A percentile compares a stretch with the other conserved stretches of the same genome.
These are phyloP conservation scores for Leptographium lundbergii DNA, from an alignment of 2,329 filamentous ascomycete species.

Conservation along the genomic window DNA sequence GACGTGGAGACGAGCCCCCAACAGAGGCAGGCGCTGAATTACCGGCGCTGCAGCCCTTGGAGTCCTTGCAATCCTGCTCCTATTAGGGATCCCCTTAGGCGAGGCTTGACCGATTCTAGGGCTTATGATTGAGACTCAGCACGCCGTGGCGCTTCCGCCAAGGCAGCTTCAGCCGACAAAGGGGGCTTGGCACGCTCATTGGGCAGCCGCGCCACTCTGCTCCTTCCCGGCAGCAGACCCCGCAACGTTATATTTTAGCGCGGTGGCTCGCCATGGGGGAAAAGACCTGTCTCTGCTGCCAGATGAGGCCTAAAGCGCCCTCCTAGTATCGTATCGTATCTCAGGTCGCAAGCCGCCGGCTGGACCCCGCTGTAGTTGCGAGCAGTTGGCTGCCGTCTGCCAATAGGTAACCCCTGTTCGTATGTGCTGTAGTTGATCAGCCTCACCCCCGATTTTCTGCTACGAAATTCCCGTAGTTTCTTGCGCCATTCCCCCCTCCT, in stretches of 20 bases:
- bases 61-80: too few species aligned
- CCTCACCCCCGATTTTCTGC: background rate
- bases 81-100: background rate
- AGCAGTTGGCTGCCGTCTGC: background rate
- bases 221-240: background rate
- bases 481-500: background rate
- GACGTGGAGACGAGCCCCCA: background rate
- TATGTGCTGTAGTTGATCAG: background rate
- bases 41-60: background rate
- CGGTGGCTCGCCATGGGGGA: background rate
- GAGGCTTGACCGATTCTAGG: background rate
- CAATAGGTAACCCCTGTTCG: background rate
- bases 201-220: background rate
- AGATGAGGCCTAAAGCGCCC: too few species aligned
- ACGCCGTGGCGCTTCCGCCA: background rate
- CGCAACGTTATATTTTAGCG: conserved; percentile 2
- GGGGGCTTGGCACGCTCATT: background rate
- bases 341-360: too few species aligned
- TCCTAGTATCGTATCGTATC: too few species aligned
- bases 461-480: background rate
- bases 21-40: background rate
- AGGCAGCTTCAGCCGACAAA: background rate
- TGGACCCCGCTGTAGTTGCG: background rate
- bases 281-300: background rate
- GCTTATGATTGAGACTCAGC: background rate